Evolutionary conservation across 768 basidiomycete species (phyloP), one percentile per base, ranked within the genome.

Genomic region (Rubroboletus satanas): DNA sequence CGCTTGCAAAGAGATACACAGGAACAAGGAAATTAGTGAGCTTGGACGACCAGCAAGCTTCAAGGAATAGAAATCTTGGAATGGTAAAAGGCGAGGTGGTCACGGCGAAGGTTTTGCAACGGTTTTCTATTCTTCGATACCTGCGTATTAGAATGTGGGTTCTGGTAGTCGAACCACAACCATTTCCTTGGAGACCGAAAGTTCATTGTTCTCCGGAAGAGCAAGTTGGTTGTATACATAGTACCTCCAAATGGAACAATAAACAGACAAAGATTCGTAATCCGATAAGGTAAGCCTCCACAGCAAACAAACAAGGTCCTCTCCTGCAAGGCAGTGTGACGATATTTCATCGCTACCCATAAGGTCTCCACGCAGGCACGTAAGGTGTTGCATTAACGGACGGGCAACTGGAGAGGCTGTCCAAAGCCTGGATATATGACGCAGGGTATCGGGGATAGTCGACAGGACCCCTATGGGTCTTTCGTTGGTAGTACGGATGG

Each of bases 401-500:
- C 42, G 29, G 37, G 51, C 45, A 32, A 51, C 29, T 26, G 26
- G 0, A 52, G 43, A 45, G 18, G 41, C 12, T 32, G 42, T 52
- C 52, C 52, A 57, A 36, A 45, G 37, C 32, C 45, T 32, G 61
- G 69, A 61, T 71, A 69, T 64, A 71, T 65, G 18, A 28, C 56
- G 50, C 55, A 58, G 58, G 57, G 63, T 62, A 68, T 68, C 47
- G 55, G 49, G 58, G 41, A 57, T 59, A 53, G 21, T 43, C 45
- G 4, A 42, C 37, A 45, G 29, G 36, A 35, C 31, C 31, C 37
- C 49, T 55, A 68, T 28, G 61, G 45, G 28, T 56, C 55, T 18
- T 55, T 56, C 5, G 68, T 51, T 8, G 74, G 71, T 23, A 74
- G 57, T 3, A 75, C 32, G 26, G 64, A 55, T 37, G 68, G 68